These are phyloP conservation scores for Chloranthus sessilifolius DNA, from an alignment of 164 flowering plant genomes.

Conservation along the genomic window DNA sequence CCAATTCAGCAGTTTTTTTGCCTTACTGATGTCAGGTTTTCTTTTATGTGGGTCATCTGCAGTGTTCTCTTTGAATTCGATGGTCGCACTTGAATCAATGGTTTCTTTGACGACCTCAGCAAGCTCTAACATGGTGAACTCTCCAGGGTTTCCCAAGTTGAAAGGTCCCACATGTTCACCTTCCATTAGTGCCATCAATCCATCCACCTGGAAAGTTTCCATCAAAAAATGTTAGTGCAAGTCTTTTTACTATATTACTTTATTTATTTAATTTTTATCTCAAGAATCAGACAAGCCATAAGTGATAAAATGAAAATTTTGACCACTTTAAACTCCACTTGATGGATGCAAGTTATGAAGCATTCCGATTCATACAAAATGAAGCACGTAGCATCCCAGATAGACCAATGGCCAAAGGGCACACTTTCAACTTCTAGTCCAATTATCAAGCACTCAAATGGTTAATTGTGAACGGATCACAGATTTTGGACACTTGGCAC, in stretches of 20 bases:
- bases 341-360: too few species aligned
- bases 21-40: constrained; percentile 87
- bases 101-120: constrained; percentile 92
- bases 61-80: constrained; percentile 72
- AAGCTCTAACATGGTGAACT: constrained; percentile 92
- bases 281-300: background rate
- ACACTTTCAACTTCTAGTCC: too few species aligned
- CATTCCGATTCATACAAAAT: too few species aligned
- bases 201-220: constrained; percentile 77
- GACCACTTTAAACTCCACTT: too few species aligned
- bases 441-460: too few species aligned
- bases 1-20: constrained; percentile 87
- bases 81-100: constrained; percentile 76
- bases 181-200: constrained; percentile 83
- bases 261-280: background rate
- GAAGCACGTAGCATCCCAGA: too few species aligned
- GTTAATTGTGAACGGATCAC: too few species aligned
- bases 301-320: too few species aligned
- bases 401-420: too few species aligned
- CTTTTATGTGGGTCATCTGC: constrained; percentile 93
- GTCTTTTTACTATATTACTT: background rate
- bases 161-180: constrained; percentile 87
- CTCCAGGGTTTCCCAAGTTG: constrained; percentile 93
- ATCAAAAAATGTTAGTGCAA: background rate
- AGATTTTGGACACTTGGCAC: too few species aligned